Evolutionary conservation across 2,329 filamentous ascomycete species (phyloP).

Genomic region (Fusarium sp.): DNA sequence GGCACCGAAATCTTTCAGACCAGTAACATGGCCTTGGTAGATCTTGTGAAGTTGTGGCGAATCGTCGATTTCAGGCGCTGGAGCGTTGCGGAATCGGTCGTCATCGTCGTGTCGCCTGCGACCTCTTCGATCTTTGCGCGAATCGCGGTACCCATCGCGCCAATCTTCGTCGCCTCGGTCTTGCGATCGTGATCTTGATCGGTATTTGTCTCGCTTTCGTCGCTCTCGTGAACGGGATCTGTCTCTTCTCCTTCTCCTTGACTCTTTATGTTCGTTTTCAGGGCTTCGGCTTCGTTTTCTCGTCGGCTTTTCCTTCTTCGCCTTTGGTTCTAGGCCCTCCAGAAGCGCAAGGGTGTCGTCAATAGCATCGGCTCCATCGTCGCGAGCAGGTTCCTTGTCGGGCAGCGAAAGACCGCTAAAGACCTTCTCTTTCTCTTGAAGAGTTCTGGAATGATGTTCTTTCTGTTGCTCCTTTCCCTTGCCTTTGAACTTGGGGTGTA

Average conservation of each 20-base stretch:
- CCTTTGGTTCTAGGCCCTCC: conserved; percentile 83
- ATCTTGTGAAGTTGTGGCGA: conserved; percentile 84
- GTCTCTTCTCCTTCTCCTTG: conserved; percentile 56
- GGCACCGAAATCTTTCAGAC: conserved; percentile 93
- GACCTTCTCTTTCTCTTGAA: conserved; percentile 83
- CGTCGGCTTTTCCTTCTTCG: conserved; percentile 60
- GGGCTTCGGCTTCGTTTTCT: conserved; percentile 72
- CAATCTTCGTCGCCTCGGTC: conserved; percentile 61
- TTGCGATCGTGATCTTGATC: conserved; percentile 55
- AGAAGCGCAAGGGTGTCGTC: conserved; percentile 94
- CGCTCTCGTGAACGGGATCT: conserved; percentile 59
- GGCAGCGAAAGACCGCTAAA: conserved; percentile 91
- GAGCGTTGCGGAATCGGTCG: conserved; percentile 73
- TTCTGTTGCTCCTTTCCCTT: conserved; percentile 58
- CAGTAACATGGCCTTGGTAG: conserved; percentile 90
- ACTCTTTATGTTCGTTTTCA: conserved; percentile 59
- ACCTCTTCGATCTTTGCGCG: conserved; percentile 51
- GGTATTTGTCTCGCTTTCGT: conserved; percentile 50
- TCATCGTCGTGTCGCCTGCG: conserved; percentile 60
- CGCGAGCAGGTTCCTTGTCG: conserved; percentile 69
- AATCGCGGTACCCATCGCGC: conserved; percentile 51
- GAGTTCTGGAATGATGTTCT: conserved; percentile 56
- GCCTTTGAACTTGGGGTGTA: conserved; percentile 90
- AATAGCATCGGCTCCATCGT: conserved; percentile 71
- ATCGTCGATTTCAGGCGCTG: conserved; percentile 82